Base-by-base conservation (phyloP, 768 basidiomycete species). In the Candolleomyces aberdarensis region DNA sequence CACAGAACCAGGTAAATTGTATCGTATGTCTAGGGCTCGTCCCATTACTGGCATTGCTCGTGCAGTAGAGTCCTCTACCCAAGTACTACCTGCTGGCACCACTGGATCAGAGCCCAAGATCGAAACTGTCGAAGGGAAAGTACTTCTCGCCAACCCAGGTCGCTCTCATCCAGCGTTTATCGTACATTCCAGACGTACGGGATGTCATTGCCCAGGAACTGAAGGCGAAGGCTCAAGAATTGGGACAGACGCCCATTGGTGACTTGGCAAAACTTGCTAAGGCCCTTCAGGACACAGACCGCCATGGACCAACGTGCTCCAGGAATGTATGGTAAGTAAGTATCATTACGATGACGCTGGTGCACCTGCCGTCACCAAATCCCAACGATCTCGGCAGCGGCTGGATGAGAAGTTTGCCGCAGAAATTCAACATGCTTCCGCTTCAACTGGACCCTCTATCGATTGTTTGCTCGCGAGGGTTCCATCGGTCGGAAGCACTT, bases 321-420 rank as follows among this genome's bases (percentile, higher is more conserved):
- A 26, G 26, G 26, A 26, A 26, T 26, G 26, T 26, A 26, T 26
- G 26, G 26, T 26, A 3, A 26, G 26, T 26, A 26, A 26, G 26
- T 26, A 26, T 26, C 26, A 96, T 69, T 94, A 95, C 62, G 92
- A 95, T 44, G 92, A 94, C 53, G 83, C 86, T n/a, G 80, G 79
- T 15, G 72, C 80, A 1, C 70, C 81, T 3, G 67, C 78, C 2
- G 72, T 82, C n/a, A 75, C 84, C 20, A 89, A 89, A 69, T 78
- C 84, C 19, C 83, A 86, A 64, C 74, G 85, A 1, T 83, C 87
- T 1, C 86, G 89, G 58, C 91, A 92, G 69, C 96, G 20, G 91
- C 89, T 99, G 96, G 96, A 98, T 98, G 96, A 85, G 91, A 36
- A 80, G 83, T 56, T 72, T 98, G 4, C 96, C 96, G 40, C 60